These are phyloP conservation scores for Penicillium frequentans DNA, from an alignment of 2,329 filamentous ascomycete genomes.

Conservation along the genomic window DNA sequence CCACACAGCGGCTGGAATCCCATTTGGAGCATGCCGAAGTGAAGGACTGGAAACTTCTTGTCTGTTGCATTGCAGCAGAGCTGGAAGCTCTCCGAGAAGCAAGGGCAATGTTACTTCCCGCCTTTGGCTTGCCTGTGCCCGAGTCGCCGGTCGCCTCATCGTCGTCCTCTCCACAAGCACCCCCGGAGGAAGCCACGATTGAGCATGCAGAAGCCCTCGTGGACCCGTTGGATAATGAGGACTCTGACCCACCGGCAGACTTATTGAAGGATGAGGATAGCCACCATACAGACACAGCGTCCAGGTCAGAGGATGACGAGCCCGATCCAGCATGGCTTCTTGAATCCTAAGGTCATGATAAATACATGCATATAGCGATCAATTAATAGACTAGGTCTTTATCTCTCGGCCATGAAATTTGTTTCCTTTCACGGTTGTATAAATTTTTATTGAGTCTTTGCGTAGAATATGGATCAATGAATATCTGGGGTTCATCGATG, in stretches of 20 bases:
- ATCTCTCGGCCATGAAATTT: not conserved
- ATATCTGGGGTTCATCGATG: not conserved
- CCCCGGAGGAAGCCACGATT: not conserved
- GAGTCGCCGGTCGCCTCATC: slow-evolving; percentile 15
- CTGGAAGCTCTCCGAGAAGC: slow-evolving; percentile 54
- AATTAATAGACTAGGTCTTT: not conserved
- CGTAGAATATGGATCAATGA: not conserved
- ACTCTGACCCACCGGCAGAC: slow-evolving; percentile 39
- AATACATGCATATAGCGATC: not conserved
- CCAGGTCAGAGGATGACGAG: slow-evolving; percentile 42
- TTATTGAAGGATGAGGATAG: slow-evolving; percentile 31
- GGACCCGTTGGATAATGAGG: slow-evolving; percentile 27
- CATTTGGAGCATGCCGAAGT: slow-evolving; percentile 53
- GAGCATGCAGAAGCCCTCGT: slow-evolving; percentile 7
- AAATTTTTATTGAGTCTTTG: not conserved
- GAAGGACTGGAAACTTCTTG: slow-evolving; percentile 60
- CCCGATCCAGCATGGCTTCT: slow-evolving; percentile 47
- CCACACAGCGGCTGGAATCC: slow-evolving; percentile 48
- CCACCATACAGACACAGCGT: slow-evolving; percentile 18
- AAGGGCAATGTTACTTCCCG: slow-evolving; percentile 34
- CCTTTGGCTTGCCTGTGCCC: slow-evolving; percentile 30
- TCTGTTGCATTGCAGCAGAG: slow-evolving; percentile 63
- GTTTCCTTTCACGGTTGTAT: not conserved
- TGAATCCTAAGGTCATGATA: slow-evolving; percentile 14
- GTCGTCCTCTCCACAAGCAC: not conserved